Evolutionary conservation across 768 basidiomycete species (phyloP).

Genomic region (Termitomyces sp.): DNA sequence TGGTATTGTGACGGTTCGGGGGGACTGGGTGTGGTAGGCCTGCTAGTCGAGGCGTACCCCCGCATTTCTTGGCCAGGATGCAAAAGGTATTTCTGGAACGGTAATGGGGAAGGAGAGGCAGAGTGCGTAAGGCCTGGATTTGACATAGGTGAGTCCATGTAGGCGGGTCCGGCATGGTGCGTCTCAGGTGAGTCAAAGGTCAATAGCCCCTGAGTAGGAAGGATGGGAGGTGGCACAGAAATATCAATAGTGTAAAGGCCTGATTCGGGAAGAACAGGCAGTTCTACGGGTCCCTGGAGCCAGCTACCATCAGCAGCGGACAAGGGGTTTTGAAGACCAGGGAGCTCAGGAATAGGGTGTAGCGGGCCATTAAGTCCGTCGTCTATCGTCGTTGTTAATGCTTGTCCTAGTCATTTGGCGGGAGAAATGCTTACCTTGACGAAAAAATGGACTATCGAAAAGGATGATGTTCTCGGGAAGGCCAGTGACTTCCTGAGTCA

Average conservation of each 20-base stretch:
- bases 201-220: constrained; percentile 4
- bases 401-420: neutral
- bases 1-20: neutral
- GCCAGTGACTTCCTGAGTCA: neutral
- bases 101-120: constrained; percentile 9
- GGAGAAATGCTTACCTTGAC: neutral
- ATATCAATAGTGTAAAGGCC: constrained; percentile 10
- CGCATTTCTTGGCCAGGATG: neutral
- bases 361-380: neutral
- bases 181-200: constrained; percentile 9
- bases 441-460: neutral
- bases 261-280: constrained; percentile 1
- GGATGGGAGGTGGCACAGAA: neutral
- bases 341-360: neutral
- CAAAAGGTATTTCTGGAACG: neutral
- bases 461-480: neutral
- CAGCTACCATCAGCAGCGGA: neutral
- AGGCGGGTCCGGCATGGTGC: neutral
- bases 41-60: neutral
- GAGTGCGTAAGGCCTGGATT: constrained; percentile 10
- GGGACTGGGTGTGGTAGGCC: constrained; percentile 2
- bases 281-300: constrained; percentile 1
- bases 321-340: neutral
- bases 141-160: constrained; percentile 2
- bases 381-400: neutral